Evolutionary conservation across 345 rosid genomes (phyloP).

Genomic region (Sonneratia alba): DNA sequence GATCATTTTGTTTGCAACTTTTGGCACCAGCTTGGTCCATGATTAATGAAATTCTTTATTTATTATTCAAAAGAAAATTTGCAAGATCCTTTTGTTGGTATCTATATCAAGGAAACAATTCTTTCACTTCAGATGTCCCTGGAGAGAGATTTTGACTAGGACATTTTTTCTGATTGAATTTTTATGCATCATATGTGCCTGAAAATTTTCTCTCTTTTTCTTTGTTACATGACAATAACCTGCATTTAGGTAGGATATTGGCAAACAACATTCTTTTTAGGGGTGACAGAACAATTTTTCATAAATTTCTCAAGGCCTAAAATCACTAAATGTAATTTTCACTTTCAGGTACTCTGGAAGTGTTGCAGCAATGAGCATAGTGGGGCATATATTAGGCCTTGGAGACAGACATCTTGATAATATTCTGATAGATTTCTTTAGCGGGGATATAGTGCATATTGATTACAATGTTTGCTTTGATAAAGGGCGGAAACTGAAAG

Average conservation of each 20-base stretch:
- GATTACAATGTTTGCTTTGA: slow-evolving; percentile 96
- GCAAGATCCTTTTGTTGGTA: background rate
- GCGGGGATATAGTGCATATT: slow-evolving; percentile 89
- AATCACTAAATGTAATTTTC: slow-evolving; percentile 2
- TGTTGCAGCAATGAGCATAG: slow-evolving; percentile 95
- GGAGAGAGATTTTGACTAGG: background rate
- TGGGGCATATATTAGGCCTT: slow-evolving; percentile 84
- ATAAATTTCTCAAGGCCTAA: background rate
- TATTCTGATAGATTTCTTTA: slow-evolving; percentile 79
- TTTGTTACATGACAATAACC: background rate
- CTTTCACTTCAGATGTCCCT: background rate
- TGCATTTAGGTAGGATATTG: background rate
- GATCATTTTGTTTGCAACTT: too few relatives aligned
- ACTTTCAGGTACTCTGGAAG: slow-evolving; percentile 77
- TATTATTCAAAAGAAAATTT: too few relatives aligned
- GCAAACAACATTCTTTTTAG: background rate
- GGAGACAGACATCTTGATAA: slow-evolving; percentile 96
- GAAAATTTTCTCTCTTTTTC: background rate
- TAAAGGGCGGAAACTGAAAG: slow-evolving; percentile 79
- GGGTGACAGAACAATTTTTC: background rate
- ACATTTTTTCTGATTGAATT: background rate
- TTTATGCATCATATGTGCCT: background rate
- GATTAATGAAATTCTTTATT: too few relatives aligned
- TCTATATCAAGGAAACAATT: background rate
- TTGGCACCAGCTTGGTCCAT: too few relatives aligned